Evolutionary conservation across 1,139 yeast species (phyloP).

Genomic region (Yamadazyma blattariae): DNA sequence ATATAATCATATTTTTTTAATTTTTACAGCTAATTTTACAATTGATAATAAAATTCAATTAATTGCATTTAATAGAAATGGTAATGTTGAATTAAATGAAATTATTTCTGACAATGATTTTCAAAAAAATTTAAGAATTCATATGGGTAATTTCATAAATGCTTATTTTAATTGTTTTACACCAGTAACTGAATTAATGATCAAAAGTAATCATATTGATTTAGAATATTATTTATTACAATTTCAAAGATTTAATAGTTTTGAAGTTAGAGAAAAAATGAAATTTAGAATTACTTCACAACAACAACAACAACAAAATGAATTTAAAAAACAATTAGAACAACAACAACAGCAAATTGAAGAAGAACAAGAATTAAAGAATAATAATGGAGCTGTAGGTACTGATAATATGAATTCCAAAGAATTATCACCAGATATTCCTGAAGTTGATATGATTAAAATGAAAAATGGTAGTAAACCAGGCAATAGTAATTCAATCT

Average conservation of each 20-base stretch:
- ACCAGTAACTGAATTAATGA: conserved; percentile 21
- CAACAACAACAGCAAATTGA: neutral
- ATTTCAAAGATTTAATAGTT: conserved; percentile 12
- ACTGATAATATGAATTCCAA: neutral
- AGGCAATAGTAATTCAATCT: neutral
- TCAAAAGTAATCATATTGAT: conserved; percentile 21
- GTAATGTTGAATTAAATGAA: conserved; percentile 22
- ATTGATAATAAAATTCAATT: conserved; percentile 28
- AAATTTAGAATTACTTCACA: conserved; percentile 11
- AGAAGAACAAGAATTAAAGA: neutral
- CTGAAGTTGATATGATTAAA: conserved; percentile 6
- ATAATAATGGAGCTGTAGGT: neutral
- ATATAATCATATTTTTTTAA: conserved; percentile 23
- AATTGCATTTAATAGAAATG: conserved; percentile 24
- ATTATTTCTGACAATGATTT: conserved; percentile 22
- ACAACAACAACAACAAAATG: conserved; percentile 2
- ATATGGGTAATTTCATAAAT: conserved; percentile 19
- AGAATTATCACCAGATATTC: conserved; percentile 2
- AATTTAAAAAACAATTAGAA: conserved; percentile 2
- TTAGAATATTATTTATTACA: conserved; percentile 18
- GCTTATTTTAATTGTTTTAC: conserved; percentile 22
- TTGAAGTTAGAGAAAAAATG: conserved; percentile 13
- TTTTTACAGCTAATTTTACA: conserved; percentile 28
- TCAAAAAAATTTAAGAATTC: conserved; percentile 16
- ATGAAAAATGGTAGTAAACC: neutral